Percentiles rank a stretch among this genome's conserved stretches.
Evolutionary conservation across 345 rosid genomes (phyloP).

Genomic region (Murraya paniculata): DNA sequence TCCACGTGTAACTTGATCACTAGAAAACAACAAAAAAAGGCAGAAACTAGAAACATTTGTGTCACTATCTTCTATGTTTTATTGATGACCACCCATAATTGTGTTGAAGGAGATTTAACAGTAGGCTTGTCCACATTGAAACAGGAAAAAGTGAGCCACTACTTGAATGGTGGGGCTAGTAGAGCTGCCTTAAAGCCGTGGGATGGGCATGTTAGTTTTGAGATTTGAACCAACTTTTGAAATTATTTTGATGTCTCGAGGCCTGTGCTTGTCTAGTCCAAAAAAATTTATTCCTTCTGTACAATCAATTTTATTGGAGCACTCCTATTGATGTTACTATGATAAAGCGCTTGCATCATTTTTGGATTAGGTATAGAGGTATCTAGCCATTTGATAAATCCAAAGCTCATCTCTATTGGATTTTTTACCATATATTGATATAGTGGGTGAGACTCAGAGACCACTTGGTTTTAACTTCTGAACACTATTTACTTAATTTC

Average conservation of each 20-base stretch:
- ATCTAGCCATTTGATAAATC: too few relatives aligned
- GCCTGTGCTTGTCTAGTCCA: neutral
- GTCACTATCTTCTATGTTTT: neutral
- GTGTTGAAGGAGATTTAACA: neutral
- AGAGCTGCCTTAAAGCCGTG: neutral
- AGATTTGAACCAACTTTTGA: conserved; percentile 13
- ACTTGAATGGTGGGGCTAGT: neutral
- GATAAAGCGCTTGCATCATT: neutral
- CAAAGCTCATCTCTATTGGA: neutral
- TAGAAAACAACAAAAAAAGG: neutral
- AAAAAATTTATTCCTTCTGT: neutral
- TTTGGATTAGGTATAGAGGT: neutral
- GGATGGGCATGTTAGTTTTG: neutral
- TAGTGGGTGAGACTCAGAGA: neutral
- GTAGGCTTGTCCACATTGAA: neutral
- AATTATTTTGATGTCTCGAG: conserved; percentile 6
- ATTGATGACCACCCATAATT: neutral
- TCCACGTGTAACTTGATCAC: neutral
- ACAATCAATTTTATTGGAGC: neutral
- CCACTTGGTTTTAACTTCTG: neutral
- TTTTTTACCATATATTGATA: neutral
- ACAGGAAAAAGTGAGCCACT: neutral
- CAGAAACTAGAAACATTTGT: neutral
- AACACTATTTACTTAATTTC: neutral
- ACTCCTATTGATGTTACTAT: neutral